Evolutionary conservation across 768 basidiomycete species (phyloP), one percentile per base, ranked within the genome.

Genomic region (Amanita pseudoporphyria): DNA sequence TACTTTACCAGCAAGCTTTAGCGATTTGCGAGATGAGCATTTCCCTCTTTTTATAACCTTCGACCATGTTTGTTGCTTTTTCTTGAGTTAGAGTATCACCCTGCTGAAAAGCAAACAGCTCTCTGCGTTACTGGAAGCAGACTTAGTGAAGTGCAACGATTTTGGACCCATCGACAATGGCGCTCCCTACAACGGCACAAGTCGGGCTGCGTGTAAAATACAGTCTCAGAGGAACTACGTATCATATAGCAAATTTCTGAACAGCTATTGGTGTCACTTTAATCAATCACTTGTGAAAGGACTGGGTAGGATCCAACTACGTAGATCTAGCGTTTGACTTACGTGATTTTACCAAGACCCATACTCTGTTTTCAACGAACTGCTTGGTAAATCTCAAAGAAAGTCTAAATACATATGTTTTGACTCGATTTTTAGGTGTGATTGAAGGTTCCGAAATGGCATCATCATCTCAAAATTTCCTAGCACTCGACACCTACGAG

Each of bases 31-130:
- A 33, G 81, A 82, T 31, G 56, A 68, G 0, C 74, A 87, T 56
- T 87, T 87, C 47, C 85, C 85, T 0, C 60, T 87, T 36, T 87
- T 87, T 53, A 57, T 84, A 1, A 82, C 84, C 0, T 82, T 79
- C 47, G 77, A 85, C 56, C 67, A 70, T 45, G 84, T 82, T 53
- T 40, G 71, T 54, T 18, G 36, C 41, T 26, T 19, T 19, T 21
- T 41, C 7, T 49, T 2, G 16, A 7, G n/a, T 9, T 32, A 14
- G n/a, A 18, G 10, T 12, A 12, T 10, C 19, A 1, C 18, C 2
- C 6, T 37, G n/a, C 21, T 33, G 30, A 36, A 16, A 13, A 18
- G 9, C 13, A 21, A 33, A 16, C 47, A 79, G 77, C 64, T 81
- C 7, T 78, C 69, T 47, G 60, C 60, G 9, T 59, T 81, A 40